Conservation (phyloP, 2,329 filamentous ascomycete species). For the Boeremia lycopersici region DNA sequence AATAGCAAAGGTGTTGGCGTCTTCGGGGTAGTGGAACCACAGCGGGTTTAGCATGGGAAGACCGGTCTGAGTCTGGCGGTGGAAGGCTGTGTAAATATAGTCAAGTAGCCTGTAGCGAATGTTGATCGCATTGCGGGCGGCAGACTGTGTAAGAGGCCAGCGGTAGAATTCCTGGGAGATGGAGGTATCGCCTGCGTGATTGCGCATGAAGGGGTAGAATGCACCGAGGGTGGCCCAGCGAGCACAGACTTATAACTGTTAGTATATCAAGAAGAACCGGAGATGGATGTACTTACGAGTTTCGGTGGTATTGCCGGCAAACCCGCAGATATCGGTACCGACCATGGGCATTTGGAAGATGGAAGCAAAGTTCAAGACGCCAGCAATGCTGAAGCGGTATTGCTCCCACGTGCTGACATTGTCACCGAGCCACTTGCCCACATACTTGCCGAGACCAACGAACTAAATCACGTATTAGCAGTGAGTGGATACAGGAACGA, state of each 20-base stretch:
- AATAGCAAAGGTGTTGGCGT: constrained; percentile 58
- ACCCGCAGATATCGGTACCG: constrained; percentile 74
- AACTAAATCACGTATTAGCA: constrained; percentile 51
- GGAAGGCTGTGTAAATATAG: constrained; percentile 76
- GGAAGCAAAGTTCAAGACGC: constrained; percentile 52
- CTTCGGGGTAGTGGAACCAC: constrained; percentile 71
- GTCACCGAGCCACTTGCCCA: constrained; percentile 66
- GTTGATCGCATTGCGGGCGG: constrained; percentile 70
- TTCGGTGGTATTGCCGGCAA: constrained; percentile 69
- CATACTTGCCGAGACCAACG: constrained; percentile 68
- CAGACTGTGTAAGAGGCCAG: constrained; percentile 59
- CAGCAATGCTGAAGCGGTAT: constrained; percentile 49
- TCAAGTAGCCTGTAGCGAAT: constrained; percentile 75
- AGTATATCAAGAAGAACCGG: neutral
- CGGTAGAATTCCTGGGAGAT: constrained; percentile 67
- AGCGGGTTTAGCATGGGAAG: constrained; percentile 70
- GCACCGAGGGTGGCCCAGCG: constrained; percentile 76
- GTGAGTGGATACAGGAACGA: neutral
- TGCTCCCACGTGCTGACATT: constrained; percentile 52
- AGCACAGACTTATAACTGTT: constrained; percentile 59
- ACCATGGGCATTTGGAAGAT: constrained; percentile 56
- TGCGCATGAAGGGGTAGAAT: constrained; percentile 75
- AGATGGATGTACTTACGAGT: constrained; percentile 42
- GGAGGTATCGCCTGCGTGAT: constrained; percentile 65
- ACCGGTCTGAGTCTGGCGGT: constrained; percentile 64